Evolutionary conservation across 345 rosid species (phyloP), one percentile per base, ranked within the genome.

Genomic region (Hevea brasiliensis): DNA sequence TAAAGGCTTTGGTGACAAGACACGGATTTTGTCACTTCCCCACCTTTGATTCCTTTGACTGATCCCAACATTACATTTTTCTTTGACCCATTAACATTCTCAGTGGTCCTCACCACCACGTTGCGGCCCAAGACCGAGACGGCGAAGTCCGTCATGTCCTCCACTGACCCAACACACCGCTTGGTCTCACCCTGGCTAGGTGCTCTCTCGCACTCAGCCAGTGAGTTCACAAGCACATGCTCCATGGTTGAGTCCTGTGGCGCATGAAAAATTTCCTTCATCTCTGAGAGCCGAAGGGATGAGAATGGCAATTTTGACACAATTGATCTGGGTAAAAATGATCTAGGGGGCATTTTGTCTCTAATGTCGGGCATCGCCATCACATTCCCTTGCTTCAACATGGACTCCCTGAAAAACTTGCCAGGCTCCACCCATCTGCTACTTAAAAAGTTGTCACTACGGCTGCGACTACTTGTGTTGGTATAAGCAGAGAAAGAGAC

Each of bases 1-100:
- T 79, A 79, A 78, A 79, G 7, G 47, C 78, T 79, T 11, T 79
- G 82, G 35, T 79, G 82, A 70, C 82, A 79, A 1, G 82, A 79
- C 48, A 79, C 75, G 0, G 78, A 79, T 79, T 79, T 59, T 0
- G 72, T 79, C 75, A 79, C 75, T 11, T 29, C 4, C 18, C 82
- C 82, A 58, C 82, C 82, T 57, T 79, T 65, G 69, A 79, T 65
- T 1, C 78, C 78, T 42, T 18, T 65, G 50, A 79, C 72, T 2
- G 37, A 24, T 35, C 82, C 78, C 4, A 79, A 53, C 68, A 69
- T 63, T 14, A 79, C 78, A 6, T 60, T 42, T 53, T 65, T 53
- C 58, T 27, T 59, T 65, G 82, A 74, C 65, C 82, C 82, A 0
- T 74, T 41, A 7, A 74, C 68, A 18, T 74, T 79, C 9, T 74